A percentile compares a stretch with the other conserved stretches of the same genome.
These are phyloP conservation scores for Starmerella floris DNA, from an alignment of 805 yeast species.

Conservation along the genomic window DNA sequence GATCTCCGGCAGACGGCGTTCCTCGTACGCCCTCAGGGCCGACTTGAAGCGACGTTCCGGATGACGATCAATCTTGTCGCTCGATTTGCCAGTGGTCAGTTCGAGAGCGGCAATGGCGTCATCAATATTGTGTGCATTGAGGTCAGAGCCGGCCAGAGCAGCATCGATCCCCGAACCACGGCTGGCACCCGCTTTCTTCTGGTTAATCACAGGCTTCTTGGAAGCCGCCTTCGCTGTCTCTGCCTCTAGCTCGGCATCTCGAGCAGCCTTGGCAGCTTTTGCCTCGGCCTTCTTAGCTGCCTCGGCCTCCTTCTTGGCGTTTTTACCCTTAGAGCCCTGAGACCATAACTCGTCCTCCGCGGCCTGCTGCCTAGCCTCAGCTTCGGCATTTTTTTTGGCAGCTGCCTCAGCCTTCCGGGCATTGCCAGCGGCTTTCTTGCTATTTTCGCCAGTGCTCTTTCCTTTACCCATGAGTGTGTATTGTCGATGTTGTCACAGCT, in stretches of 20 bases:
- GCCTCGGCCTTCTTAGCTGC: conserved; percentile 61
- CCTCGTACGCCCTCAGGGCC: conserved; percentile 60
- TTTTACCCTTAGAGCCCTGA: conserved; percentile 54
- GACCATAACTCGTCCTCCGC: conserved; percentile 56
- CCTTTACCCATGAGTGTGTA: conserved; percentile 21
- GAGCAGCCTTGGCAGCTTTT: conserved; percentile 65
- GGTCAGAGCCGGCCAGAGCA: conserved; percentile 36
- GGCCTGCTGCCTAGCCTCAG: conserved; percentile 35
- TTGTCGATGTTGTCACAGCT: not conserved
- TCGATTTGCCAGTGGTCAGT: conserved; percentile 41
- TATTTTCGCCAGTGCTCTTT: conserved; percentile 19
- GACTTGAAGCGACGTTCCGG: conserved; percentile 84
- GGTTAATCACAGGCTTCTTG: conserved; percentile 36
- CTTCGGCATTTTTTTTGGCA: conserved; percentile 41
- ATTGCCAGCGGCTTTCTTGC: conserved; percentile 40
- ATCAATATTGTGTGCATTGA: conserved; percentile 64
- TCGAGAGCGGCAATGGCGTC: conserved; percentile 67
- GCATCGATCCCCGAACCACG: conserved; percentile 41
- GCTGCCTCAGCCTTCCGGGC: conserved; percentile 57
- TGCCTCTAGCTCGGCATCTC: conserved; percentile 50
- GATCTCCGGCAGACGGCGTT: conserved; percentile 53
- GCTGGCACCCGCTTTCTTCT: conserved; percentile 53
- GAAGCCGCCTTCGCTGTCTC: conserved; percentile 54
- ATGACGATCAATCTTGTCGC: conserved; percentile 50
- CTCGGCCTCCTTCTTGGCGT: conserved; percentile 56